phyloP scores from a whole-genome alignment of 257 asterid species.

The Prunella vulgaris region DNA sequence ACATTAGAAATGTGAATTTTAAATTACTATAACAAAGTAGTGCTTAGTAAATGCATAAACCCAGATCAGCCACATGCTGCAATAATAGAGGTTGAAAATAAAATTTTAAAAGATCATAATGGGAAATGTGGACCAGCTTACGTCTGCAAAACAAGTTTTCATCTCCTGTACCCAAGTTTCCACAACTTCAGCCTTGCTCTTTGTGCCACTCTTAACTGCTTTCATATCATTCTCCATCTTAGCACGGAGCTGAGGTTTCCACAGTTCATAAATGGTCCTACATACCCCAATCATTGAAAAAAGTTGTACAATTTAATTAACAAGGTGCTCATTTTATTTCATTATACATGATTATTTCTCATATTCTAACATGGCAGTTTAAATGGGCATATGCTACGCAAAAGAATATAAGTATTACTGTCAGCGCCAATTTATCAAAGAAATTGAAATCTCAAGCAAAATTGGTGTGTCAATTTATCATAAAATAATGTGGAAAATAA shows the following conservation, averaged over 20 bases:
- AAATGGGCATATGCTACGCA: not conserved
- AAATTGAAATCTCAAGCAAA: not conserved
- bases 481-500: not conserved
- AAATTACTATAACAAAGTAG: conserved; percentile 1
- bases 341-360: not conserved
- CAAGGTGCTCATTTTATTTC: conserved; percentile 1
- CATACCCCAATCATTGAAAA: conserved; percentile 21
- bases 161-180: conserved; percentile 81
- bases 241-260: conserved; percentile 98
- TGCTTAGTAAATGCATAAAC: conserved; percentile 6
- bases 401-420: not conserved
- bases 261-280: conserved; percentile 67
- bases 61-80: conserved; percentile 13
- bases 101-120: conserved; percentile 7
- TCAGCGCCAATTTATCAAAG: not conserved
- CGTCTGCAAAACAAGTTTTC: conserved; percentile 90
- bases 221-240: conserved; percentile 91
- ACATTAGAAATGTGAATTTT: not conserved
- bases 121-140: conserved; percentile 36
- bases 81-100: conserved; percentile 12
- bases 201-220: conserved; percentile 78
- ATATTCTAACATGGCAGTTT: conserved; percentile 8
- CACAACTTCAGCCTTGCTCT: conserved; percentile 80
- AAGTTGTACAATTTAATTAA: not conserved
- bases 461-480: conserved; percentile 2